Evolutionary conservation across 441 rosid genomes (phyloP), one percentile per base, ranked within the genome.

Genomic region (Gossypium lobatum): DNA sequence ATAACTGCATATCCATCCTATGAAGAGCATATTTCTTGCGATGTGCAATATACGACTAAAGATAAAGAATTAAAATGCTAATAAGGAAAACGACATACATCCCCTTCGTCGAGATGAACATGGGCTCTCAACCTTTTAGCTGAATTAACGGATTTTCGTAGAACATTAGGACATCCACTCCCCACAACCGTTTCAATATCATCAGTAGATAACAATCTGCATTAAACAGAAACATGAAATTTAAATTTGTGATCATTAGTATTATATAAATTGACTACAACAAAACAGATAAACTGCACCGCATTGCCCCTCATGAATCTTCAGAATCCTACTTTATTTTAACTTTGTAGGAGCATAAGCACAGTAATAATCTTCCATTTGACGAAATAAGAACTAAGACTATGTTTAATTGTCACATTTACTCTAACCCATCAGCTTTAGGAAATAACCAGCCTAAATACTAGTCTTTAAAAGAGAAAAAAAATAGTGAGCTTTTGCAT

Each of bases 161-260:
- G 74, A 79, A 89, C 87, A 85, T 87, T 91, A 67, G 98, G 98
- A 55, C 99, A 95, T 46, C 99, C 99, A 76, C 77, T 73, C 73
- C 87, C 89, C 75, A 91, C 93, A 39, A 93, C 85, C 3, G 87
- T 80, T 77, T 86, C 84, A 77, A 95, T 75, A 80, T 91, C 91
- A 16, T 79, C 60, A 4, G 70, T 57, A 20, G 96, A 81, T 81
- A 95, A 85, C 9, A 82, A 88, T 72, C 99, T 95, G 79, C 85
- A 84, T 64, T 48, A 73, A 77, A 79, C 54, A n/a, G 20, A 74
- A 78, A 46, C 8, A 4, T 13, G 53, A 74, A 6, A 25, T n/a
- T 4, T 16, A 69, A 68, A 52, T 34, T 60, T 23, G 45, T 25
- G 18, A 28, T 20, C 68, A 50, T 2, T 61, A 16, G 53, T 42